Conservation (phyloP, 495 filamentous ascomycete genomes). For the Daldinia bambusicola region DNA sequence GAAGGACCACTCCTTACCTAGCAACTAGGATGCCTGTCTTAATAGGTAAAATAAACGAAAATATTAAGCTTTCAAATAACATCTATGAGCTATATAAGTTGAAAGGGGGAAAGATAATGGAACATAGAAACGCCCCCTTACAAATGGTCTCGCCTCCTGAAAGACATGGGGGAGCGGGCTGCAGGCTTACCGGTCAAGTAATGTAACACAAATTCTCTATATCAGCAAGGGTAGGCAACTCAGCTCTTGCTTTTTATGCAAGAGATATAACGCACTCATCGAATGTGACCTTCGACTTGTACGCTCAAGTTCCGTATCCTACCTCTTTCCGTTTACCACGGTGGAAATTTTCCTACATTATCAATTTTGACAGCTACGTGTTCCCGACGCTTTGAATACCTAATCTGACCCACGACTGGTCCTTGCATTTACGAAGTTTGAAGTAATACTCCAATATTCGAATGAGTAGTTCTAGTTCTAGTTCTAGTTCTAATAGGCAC, state of each 20-base stretch:
- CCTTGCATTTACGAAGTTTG: too few species aligned
- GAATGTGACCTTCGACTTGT: too few species aligned
- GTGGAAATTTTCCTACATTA: too few species aligned
- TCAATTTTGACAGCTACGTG: too few species aligned
- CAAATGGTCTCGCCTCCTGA: not conserved
- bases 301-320: too few species aligned
- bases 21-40: not conserved
- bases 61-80: not conserved
- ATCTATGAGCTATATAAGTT: not conserved
- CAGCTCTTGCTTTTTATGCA: not conserved
- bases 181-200: not conserved
- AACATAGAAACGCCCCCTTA: not conserved
- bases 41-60: not conserved
- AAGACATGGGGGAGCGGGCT: not conserved
- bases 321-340: too few species aligned
- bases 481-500: too few species aligned
- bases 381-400: too few species aligned
- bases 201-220: not conserved
- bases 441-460: too few species aligned
- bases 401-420: too few species aligned
- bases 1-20: not conserved
- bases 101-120: not conserved
- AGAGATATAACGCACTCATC: too few species aligned
- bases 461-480: too few species aligned
- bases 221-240: not conserved